These are phyloP conservation scores for Holtermanniella nyarrowii DNA, from an alignment of 768 basidiomycete genomes.

Conservation along the genomic window DNA sequence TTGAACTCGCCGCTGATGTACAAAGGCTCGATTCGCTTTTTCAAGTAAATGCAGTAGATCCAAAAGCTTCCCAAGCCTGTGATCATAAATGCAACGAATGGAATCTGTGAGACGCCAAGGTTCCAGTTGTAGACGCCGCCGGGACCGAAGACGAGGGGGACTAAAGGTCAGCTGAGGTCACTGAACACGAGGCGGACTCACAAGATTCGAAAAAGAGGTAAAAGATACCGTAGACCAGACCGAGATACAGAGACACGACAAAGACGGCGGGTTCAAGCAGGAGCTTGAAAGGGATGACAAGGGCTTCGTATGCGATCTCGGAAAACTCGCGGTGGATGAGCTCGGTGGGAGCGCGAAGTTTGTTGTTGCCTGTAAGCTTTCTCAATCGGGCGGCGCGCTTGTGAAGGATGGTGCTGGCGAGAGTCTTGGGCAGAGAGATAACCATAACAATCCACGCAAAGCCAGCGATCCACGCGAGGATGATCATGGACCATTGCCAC, in stretches of 20 bases:
- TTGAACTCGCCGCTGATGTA: not conserved
- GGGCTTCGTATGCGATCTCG: slow-evolving; percentile 6
- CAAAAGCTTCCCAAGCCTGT: slow-evolving; percentile 6
- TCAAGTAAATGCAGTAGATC: slow-evolving; percentile 5
- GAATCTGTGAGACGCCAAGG: slow-evolving; percentile 8
- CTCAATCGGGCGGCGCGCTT: slow-evolving; percentile 18
- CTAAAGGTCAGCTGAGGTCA: not conserved
- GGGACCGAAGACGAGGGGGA: slow-evolving; percentile 18
- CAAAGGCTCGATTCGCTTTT: slow-evolving; percentile 2
- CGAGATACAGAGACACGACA: slow-evolving; percentile 18
- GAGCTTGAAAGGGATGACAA: slow-evolving; percentile 15
- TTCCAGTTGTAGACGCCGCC: slow-evolving; percentile 15
- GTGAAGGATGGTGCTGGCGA: slow-evolving; percentile 20
- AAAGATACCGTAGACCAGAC: slow-evolving; percentile 6
- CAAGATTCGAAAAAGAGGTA: slow-evolving; percentile 19
- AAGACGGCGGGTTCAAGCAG: slow-evolving; percentile 19
- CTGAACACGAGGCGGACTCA: not conserved
- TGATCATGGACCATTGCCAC: slow-evolving; percentile 26
- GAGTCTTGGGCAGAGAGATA: slow-evolving; percentile 23
- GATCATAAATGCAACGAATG: slow-evolving; percentile 3
- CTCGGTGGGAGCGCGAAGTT: slow-evolving; percentile 7
- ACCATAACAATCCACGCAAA: slow-evolving; percentile 12
- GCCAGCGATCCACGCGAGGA: slow-evolving; percentile 15
- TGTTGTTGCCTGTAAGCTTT: slow-evolving; percentile 10
- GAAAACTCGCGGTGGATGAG: slow-evolving; percentile 5